phyloP scores from a whole-genome alignment of 129 eudicot species.

The Saussurea involucrata region DNA sequence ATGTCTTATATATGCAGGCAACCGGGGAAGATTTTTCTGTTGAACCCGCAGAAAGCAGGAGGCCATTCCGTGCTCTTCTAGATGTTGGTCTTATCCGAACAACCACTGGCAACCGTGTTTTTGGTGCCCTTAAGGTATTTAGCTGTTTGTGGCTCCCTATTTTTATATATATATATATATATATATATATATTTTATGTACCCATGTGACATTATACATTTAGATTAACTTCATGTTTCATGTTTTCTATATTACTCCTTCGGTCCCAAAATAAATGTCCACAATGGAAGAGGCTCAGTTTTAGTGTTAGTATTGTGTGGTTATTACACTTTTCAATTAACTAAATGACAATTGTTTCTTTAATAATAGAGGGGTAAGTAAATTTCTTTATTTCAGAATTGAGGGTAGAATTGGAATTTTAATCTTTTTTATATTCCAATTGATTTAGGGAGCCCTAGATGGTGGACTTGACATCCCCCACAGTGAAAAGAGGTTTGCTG shows the following conservation, averaged over 20 bases:
- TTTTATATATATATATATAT: too few species aligned
- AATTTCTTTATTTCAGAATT: background rate
- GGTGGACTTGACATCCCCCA: constrained; percentile 97
- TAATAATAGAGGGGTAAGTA: background rate
- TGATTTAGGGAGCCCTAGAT: constrained; percentile 87
- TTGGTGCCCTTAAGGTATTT: constrained; percentile 93
- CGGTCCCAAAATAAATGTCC: background rate
- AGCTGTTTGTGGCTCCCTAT: background rate
- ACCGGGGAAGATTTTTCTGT: constrained; percentile 96
- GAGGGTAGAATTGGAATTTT: background rate
- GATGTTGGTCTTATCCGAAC: constrained; percentile 94
- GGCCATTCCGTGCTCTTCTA: constrained; percentile 94
- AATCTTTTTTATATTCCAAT: background rate
- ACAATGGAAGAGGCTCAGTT: too few species aligned
- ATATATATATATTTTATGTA: background rate
- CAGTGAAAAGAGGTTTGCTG: constrained; percentile 96
- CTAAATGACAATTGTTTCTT: background rate
- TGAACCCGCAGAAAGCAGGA: constrained; percentile 83
- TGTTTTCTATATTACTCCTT: background rate
- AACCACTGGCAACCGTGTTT: constrained; percentile 92
- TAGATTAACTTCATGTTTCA: background rate
- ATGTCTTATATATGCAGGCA: constrained; percentile 39
- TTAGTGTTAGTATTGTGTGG: too few species aligned
- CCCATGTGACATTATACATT: background rate
- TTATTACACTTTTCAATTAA: background rate